phyloP scores from a whole-genome alignment of 2,329 filamentous ascomycete genomes.

The Aureobasidium pullulans region DNA sequence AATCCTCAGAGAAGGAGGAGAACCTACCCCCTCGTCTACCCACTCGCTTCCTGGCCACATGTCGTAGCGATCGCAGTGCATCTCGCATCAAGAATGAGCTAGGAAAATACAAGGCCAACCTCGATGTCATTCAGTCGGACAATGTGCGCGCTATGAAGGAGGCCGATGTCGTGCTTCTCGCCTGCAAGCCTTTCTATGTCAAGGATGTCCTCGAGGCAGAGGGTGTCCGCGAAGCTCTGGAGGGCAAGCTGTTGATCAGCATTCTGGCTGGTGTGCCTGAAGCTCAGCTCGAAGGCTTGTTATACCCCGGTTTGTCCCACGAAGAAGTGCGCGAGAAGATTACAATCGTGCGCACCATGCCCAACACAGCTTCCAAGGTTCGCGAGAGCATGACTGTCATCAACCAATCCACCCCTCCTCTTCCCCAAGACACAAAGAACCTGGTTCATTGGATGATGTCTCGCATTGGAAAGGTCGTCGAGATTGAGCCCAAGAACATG shows the following conservation, averaged over 20 bases:
- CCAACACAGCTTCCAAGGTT: constrained; percentile 74
- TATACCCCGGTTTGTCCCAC: constrained; percentile 51
- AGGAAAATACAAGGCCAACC: constrained; percentile 48
- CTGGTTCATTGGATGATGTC: constrained; percentile 72
- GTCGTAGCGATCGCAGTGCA: constrained; percentile 61
- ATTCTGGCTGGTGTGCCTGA: constrained; percentile 72
- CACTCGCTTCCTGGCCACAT: constrained; percentile 72
- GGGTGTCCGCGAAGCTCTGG: constrained; percentile 64
- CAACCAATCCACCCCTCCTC: constrained; percentile 52
- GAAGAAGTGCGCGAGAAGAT: constrained; percentile 40
- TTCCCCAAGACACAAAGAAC: constrained; percentile 44
- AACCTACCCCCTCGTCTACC: constrained; percentile 53
- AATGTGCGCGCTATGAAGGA: constrained; percentile 61
- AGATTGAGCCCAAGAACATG: constrained; percentile 60
- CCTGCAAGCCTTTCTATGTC: constrained; percentile 74
- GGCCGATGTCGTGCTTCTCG: constrained; percentile 67
- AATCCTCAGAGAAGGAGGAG: constrained; percentile 18
- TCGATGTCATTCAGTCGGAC: constrained; percentile 59
- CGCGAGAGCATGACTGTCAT: constrained; percentile 76
- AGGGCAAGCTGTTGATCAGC: constrained; percentile 73
- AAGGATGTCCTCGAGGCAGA: constrained; percentile 58
- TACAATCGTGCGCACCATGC: constrained; percentile 70
- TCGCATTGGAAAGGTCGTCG: constrained; percentile 62
- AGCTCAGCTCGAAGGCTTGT: constrained; percentile 56
- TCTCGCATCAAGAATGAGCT: constrained; percentile 62